Conservation (phyloP, 2,329 filamentous ascomycete species). For the Ophiostoma sp. region DNA sequence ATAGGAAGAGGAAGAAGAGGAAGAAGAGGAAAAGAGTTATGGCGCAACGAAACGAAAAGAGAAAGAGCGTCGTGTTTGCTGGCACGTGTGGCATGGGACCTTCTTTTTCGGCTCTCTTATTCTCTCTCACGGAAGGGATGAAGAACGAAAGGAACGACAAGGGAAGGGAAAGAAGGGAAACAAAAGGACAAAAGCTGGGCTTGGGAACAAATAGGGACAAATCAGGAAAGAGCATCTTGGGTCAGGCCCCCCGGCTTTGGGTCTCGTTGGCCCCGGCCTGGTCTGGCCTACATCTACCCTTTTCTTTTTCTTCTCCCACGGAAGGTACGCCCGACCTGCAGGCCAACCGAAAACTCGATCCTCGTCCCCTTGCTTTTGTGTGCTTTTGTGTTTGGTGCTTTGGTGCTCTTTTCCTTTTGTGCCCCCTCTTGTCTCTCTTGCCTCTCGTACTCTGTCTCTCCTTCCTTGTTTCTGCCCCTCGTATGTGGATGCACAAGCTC, state of each 20-base stretch:
- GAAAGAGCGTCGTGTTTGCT: not conserved
- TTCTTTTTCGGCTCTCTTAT: not conserved
- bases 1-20: not conserved
- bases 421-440: not conserved
- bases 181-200: not conserved
- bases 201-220: not conserved
- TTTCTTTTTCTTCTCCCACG: not conserved
- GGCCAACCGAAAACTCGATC: not conserved
- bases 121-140: not conserved
- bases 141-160: not conserved
- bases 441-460: not conserved
- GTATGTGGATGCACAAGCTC: constrained; percentile 12
- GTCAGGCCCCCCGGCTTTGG: not conserved
- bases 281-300: not conserved
- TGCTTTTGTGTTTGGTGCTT: not conserved
- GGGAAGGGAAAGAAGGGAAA: too few relatives aligned
- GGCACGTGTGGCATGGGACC: constrained; percentile 10
- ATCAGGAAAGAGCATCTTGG: constrained; percentile 18
- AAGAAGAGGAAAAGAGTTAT: not conserved
- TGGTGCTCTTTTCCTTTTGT: not conserved
- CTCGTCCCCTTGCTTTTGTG: not conserved
- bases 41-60: not conserved
- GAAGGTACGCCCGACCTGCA: not conserved
- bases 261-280: not conserved
- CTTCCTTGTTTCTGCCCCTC: not conserved